These are phyloP conservation scores for Kluyveromyces marxianus DNA, from an alignment of 1,139 yeast species.

Conservation along the genomic window DNA sequence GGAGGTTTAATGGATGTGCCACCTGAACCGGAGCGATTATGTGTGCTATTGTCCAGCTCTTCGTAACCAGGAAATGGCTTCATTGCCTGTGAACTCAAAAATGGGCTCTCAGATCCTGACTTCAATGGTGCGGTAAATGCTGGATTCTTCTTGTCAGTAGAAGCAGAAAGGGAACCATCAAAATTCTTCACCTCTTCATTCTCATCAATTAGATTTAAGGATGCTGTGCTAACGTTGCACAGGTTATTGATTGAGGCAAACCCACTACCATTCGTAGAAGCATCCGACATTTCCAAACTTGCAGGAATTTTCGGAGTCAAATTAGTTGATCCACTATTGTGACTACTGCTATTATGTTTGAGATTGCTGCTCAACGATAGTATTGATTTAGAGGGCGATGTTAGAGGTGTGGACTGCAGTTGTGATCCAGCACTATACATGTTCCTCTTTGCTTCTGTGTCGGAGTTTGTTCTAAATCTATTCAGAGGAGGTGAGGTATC, in stretches of 20 bases:
- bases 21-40: not conserved
- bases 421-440: slow-evolving; percentile 4
- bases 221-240: slow-evolving; percentile 19
- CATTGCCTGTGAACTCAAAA: slow-evolving; percentile 3
- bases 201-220: slow-evolving; percentile 28
- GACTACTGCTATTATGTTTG: not conserved
- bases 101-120: slow-evolving; percentile 8
- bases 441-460: slow-evolving; percentile 1
- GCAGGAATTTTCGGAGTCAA: not conserved
- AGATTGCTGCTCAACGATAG: not conserved
- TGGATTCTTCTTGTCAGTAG: not conserved
- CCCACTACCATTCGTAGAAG: not conserved
- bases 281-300: not conserved
- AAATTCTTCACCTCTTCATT: slow-evolving; percentile 25
- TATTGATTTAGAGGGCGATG: slow-evolving; percentile 3
- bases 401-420: slow-evolving; percentile 1
- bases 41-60: not conserved
- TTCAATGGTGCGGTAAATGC: not conserved
- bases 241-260: not conserved
- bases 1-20: slow-evolving; percentile 10
- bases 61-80: slow-evolving; percentile 6
- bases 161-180: not conserved
- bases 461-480: slow-evolving; percentile 2
- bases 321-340: not conserved
- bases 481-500: not conserved